Evolutionary conservation across 345 rosid species (phyloP).

Genomic region (Bretschneidera sinensis): DNA sequence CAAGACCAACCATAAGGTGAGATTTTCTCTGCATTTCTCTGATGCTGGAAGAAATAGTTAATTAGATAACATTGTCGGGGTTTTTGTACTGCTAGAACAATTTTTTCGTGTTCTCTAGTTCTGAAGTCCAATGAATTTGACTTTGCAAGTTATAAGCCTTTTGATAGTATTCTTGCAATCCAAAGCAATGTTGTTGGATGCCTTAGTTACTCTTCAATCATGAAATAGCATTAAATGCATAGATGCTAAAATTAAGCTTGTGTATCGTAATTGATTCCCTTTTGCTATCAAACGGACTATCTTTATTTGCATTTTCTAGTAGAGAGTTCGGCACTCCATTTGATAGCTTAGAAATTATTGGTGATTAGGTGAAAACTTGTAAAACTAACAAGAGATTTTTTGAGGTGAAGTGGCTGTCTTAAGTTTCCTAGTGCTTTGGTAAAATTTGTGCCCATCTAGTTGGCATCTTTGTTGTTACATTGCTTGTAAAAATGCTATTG

Average conservation of each 20-base stretch:
- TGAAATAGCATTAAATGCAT: background rate
- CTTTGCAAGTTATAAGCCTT: background rate
- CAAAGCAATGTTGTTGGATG: no score
- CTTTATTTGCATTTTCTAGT: no score
- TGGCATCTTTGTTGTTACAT: no score
- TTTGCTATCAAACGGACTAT: background rate
- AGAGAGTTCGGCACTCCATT: no score
- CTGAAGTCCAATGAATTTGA: background rate
- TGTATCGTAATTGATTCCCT: background rate
- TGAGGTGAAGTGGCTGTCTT: conserved; percentile 2
- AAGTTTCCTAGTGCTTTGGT: background rate
- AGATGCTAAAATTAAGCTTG: conserved; percentile 9
- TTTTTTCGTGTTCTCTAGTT: background rate
- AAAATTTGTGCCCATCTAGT: no score
- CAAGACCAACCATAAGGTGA: conserved; percentile 73
- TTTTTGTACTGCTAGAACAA: background rate
- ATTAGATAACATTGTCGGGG: background rate
- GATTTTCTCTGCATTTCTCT: background rate
- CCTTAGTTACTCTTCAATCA: no score
- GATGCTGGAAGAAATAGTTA: background rate
- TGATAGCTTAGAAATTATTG: background rate
- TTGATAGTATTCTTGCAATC: no score
- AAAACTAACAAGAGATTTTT: background rate
- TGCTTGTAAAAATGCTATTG: no score
- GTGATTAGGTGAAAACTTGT: background rate